Conservation (phyloP, 495 filamentous ascomycete species). For the Annulohypoxylon stygium region DNA sequence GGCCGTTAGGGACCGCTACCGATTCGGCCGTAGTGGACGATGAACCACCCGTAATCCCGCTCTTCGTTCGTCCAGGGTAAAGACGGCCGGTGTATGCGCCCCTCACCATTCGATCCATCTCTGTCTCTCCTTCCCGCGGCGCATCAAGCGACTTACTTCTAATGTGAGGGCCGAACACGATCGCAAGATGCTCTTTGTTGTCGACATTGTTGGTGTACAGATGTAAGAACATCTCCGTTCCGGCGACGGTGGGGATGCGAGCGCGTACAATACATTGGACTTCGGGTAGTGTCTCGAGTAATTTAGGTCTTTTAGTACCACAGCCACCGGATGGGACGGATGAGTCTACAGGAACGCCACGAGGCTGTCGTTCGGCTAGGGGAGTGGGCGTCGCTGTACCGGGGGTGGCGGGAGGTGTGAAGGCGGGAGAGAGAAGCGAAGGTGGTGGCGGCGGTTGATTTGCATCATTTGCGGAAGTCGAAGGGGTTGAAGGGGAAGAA, state of each 20-base stretch:
- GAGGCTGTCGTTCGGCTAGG: constrained; percentile 54
- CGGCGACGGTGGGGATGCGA: constrained; percentile 86
- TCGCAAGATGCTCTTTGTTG: constrained; percentile 97
- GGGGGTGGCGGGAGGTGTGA: constrained; percentile 85
- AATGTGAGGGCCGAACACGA: constrained; percentile 91
- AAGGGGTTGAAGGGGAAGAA: background rate
- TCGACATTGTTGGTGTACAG: constrained; percentile 93
- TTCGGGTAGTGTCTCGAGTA: constrained; percentile 76
- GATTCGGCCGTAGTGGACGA: constrained; percentile 36
- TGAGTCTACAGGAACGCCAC: constrained; percentile 68
- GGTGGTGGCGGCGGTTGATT: constrained; percentile 53
- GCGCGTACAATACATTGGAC: constrained; percentile 88
- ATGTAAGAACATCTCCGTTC: constrained; percentile 96
- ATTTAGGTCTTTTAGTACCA: constrained; percentile 70
- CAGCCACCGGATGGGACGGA: constrained; percentile 62
- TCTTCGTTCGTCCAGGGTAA: constrained; percentile 85
- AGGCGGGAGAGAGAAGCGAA: constrained; percentile 77
- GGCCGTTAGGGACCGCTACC: constrained; percentile 17
- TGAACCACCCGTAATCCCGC: constrained; percentile 58
- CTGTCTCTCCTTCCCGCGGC: constrained; percentile 86
- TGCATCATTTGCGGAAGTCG: constrained; percentile 22
- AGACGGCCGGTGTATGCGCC: constrained; percentile 92
- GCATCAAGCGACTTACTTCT: constrained; percentile 83
- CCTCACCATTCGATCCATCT: constrained; percentile 94
- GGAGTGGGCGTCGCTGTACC: constrained; percentile 67